A percentile compares a stretch with the other conserved stretches of the same genome.
Conservation (phyloP, 257 asterid species). For the Cynanchum wilfordii region DNA sequence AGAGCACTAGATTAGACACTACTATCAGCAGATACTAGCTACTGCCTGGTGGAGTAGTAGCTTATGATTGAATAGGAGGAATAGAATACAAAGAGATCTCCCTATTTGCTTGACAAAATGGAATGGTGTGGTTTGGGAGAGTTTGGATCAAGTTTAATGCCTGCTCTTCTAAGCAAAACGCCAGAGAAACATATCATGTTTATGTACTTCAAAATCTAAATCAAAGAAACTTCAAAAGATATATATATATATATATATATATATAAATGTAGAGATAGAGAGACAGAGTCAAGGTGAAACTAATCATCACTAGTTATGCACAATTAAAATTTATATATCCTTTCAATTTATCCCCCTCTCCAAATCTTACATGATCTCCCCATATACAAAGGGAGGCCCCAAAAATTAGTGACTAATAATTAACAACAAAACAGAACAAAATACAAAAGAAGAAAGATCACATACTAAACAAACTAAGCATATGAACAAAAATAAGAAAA, state of each 20-base stretch:
- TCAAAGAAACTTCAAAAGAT: no score
- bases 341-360: slow-evolving; percentile 10
- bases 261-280: no score
- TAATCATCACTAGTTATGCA: slow-evolving; percentile 16
- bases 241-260: no score
- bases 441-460: slow-evolving; percentile 4
- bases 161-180: slow-evolving; percentile 6
- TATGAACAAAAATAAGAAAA: slow-evolving; percentile 23
- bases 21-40: no score
- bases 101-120: slow-evolving; percentile 6
- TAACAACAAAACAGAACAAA: neutral
- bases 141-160: no score
- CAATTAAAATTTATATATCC: slow-evolving; percentile 21
- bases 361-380: neutral
- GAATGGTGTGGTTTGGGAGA: slow-evolving; percentile 13
- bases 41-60: no score
- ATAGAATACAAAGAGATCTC: no score
- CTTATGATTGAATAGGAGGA: no score
- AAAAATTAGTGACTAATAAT: neutral
- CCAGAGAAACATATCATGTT: slow-evolving; percentile 20
- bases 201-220: neutral
- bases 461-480: slow-evolving; percentile 13
- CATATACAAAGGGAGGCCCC: neutral
- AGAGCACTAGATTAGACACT: no score
- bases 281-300: slow-evolving; percentile 5